phyloP scores from a whole-genome alignment of 2,329 filamentous ascomycete genomes.

The Calonectria ilicicola region DNA sequence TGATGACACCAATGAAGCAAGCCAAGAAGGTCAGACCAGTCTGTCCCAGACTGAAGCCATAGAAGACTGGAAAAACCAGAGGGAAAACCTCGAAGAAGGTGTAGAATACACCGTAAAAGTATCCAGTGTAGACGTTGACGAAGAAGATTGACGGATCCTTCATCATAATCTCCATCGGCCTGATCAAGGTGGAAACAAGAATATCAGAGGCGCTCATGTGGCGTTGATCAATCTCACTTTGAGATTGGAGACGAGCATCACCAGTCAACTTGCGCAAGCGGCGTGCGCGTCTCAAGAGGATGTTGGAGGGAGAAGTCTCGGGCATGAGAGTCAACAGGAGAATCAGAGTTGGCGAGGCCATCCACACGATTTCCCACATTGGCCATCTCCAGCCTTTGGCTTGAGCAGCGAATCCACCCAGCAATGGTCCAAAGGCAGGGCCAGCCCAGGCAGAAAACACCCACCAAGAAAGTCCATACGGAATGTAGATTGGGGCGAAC shows the following conservation, averaged over 20 bases:
- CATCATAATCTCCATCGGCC: constrained; percentile 69
- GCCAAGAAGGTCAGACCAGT: constrained; percentile 71
- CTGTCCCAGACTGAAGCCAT: constrained; percentile 69
- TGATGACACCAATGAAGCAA: constrained; percentile 65
- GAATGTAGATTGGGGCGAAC: constrained; percentile 65
- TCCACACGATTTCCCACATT: constrained; percentile 73
- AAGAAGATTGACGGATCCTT: constrained; percentile 73
- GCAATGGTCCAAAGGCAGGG: constrained; percentile 69
- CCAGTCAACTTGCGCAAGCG: constrained; percentile 72
- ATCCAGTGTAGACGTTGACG: constrained; percentile 69
- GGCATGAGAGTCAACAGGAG: constrained; percentile 72
- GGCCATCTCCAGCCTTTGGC: constrained; percentile 72
- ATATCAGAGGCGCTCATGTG: constrained; percentile 61
- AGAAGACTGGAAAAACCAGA: constrained; percentile 70
- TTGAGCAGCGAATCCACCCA: constrained; percentile 70
- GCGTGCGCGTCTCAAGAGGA: constrained; percentile 69
- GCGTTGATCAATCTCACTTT: constrained; percentile 73
- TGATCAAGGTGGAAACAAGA: constrained; percentile 68
- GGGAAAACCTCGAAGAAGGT: constrained; percentile 75
- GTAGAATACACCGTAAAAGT: constrained; percentile 73
- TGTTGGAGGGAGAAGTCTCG: constrained; percentile 70
- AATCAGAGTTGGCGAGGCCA: constrained; percentile 67
- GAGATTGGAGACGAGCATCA: constrained; percentile 65
- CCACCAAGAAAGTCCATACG: constrained; percentile 71
- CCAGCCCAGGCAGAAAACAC: constrained; percentile 64